A percentile compares a stretch with the other conserved stretches of the same genome.
These are phyloP conservation scores for Paralagenidium karlingii DNA, from an alignment of 352 stramenopile species.

Conservation along the genomic window DNA sequence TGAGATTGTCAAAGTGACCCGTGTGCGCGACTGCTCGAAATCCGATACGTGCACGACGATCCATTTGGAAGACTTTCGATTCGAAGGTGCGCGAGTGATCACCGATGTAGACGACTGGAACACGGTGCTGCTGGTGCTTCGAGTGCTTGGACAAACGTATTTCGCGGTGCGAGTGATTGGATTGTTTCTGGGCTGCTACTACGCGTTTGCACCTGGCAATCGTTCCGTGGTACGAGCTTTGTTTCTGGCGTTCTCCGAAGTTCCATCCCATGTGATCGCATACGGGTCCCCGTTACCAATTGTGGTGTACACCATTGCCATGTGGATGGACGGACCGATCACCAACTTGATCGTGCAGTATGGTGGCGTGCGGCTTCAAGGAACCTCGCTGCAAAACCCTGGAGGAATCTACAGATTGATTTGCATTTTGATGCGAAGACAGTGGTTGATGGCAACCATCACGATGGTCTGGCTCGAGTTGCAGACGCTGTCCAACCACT, in stretches of 20 bases:
- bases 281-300: conserved; percentile 8
- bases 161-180: not conserved
- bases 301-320: conserved; percentile 7
- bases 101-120: not conserved
- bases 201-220: too few relatives aligned
- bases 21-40: too few relatives aligned
- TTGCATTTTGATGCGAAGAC: too few relatives aligned
- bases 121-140: not conserved
- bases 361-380: too few relatives aligned
- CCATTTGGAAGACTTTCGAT: conserved; percentile 4
- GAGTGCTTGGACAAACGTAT: conserved; percentile 1
- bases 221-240: too few relatives aligned
- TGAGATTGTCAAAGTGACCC: too few relatives aligned
- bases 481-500: too few relatives aligned
- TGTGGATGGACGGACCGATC: conserved; percentile 7
- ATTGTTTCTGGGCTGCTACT: conserved; percentile 1
- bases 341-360: conserved; percentile 7
- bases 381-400: too few relatives aligned
- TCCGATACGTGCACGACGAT: too few relatives aligned
- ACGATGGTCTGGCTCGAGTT: too few relatives aligned
- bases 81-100: not conserved
- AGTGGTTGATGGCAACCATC: too few relatives aligned
- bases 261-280: conserved; percentile 5
- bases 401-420: too few relatives aligned
- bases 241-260: conserved; percentile 1